Evolutionary conservation across 2,329 filamentous ascomycete species (phyloP), one percentile per base, ranked within the genome.

Genomic region (Claviceps quebecensis): DNA sequence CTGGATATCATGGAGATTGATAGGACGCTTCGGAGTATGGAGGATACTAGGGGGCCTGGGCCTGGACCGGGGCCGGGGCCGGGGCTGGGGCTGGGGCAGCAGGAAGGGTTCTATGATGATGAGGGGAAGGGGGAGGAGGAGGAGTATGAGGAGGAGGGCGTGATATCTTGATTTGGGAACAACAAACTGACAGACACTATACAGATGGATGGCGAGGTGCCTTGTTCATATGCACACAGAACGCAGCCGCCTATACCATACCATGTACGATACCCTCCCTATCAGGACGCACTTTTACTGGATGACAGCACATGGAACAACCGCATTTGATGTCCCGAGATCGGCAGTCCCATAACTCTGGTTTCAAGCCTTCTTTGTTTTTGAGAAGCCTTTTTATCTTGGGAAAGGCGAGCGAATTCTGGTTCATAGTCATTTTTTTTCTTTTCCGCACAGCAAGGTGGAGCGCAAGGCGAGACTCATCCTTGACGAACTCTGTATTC

Each of bases 401-500:
- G 29, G 29, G 9, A 11, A 34, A 11, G 9, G 9, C 29, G 29
- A 34, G 29, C 29, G 9, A 34, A 34, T 34, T 34, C 9, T 11
- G 29, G 16, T 40, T 22, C 29, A 16, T 5, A 34, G 23, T 23
- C 50, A 16, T 17, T 61, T 78, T 78, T 34, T 34, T 61, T 78
- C 78, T 19, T 19, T 19, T 0, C 23, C 80, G 80, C 80, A 80
- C 77, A 79, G 78, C 78, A 75, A 79, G 80, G 80, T 84, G 80
- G 80, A 84, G 80, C 78, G 78, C 80, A 84, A 84, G 80, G 80
- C 77, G 78, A 83, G 80, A 80, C 65, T 71, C 70, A 79, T 84
- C 80, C 80, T 84, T 84, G 80, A 75, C 70, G 73, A 34, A 75
- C 79, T 83, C 77, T 83, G 80, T 84, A 84, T 83, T 83, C 80